Evolutionary conservation across 2,329 filamentous ascomycete genomes (phyloP).

Genomic region (Colletotrichum sp.): DNA sequence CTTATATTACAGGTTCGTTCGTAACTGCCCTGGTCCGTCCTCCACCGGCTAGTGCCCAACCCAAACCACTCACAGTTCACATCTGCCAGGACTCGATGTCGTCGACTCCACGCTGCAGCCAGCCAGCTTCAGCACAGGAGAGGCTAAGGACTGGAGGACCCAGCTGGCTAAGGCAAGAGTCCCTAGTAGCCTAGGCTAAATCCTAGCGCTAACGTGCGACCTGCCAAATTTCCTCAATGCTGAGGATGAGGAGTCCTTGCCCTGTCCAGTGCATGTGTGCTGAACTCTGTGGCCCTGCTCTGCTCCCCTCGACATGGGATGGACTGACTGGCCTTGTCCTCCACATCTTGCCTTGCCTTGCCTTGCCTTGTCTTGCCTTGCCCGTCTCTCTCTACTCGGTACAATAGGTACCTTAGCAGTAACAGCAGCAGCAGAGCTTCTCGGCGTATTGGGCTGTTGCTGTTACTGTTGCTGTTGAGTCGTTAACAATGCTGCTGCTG

Average conservation of each 20-base stretch:
- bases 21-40: neutral
- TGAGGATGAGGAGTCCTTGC: neutral
- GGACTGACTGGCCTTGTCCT: neutral
- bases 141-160: neutral
- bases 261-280: neutral
- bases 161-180: neutral
- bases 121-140: neutral
- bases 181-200: neutral
- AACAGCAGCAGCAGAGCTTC: neutral
- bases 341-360: neutral
- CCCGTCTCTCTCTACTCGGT: neutral
- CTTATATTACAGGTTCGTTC: slow-evolving; percentile 19
- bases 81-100: neutral
- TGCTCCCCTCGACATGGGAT: neutral
- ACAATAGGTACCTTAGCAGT: neutral
- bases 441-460: neutral
- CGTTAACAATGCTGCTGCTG: too few species aligned
- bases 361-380: neutral
- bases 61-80: neutral
- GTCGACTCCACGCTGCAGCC: neutral
- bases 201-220: neutral
- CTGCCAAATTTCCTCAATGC: neutral
- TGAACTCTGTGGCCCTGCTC: neutral
- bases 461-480: neutral
- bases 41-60: neutral